Conservation (phyloP, 345 rosid species). For the Crucihimalaya himalaica region DNA sequence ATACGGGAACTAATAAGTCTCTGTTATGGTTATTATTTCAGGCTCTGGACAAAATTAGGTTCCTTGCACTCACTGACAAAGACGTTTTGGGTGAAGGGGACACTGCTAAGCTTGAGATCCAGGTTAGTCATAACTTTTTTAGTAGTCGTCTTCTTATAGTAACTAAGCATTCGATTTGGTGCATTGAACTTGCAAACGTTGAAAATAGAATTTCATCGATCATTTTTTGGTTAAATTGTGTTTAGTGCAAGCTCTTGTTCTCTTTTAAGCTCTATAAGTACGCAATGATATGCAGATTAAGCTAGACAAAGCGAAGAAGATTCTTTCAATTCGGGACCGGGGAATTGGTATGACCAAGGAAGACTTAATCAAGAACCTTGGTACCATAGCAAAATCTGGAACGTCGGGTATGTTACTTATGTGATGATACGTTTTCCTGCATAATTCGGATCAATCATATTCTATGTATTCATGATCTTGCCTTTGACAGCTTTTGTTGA, state of each 20-base stretch:
- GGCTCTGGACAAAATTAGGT: slow-evolving; percentile 96
- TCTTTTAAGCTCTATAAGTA: not conserved
- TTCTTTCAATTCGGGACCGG: slow-evolving; percentile 83
- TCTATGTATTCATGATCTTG: not conserved
- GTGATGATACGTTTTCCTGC: not conserved
- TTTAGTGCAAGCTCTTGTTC: not conserved
- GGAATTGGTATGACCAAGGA: slow-evolving; percentile 99
- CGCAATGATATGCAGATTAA: slow-evolving; percentile 61
- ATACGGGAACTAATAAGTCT: slow-evolving; percentile 7
- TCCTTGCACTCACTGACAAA: slow-evolving; percentile 91
- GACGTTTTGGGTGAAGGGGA: slow-evolving; percentile 96
- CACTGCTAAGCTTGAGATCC: slow-evolving; percentile 85
- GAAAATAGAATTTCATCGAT: not conserved
- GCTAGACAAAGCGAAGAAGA: slow-evolving; percentile 87
- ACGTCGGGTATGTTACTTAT: slow-evolving; percentile 70
- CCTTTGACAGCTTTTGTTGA: slow-evolving; percentile 81
- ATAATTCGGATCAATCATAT: not conserved
- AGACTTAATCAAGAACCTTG: slow-evolving; percentile 94
- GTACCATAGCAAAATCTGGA: slow-evolving; percentile 98
- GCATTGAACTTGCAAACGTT: not conserved
- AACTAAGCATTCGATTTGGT: not conserved
- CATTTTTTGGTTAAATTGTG: not conserved
- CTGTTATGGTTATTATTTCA: slow-evolving; percentile 32
- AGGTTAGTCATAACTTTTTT: slow-evolving; percentile 51
- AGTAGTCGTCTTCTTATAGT: not conserved